Evolutionary conservation across 331 rosid genomes (phyloP), one percentile per base, ranked within the genome.

Genomic region (Malus hybrid): DNA sequence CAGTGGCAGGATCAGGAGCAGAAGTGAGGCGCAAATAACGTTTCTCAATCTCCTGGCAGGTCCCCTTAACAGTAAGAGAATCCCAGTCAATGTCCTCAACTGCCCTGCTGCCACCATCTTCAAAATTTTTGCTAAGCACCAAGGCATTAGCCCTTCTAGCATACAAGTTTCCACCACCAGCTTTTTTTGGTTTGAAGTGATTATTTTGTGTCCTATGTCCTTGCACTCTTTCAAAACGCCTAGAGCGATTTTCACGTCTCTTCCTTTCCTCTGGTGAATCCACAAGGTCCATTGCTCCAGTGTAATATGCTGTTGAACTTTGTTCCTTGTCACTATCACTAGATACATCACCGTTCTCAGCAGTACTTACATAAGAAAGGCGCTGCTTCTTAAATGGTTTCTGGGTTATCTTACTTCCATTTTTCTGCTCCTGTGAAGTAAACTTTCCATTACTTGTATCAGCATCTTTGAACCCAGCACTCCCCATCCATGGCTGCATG

Each of bases 41-140:
- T 82, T 92, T 95, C 84, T 95, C 99, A 85, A 92, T 89, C 85
- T 92, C 98, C 79, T 89, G 97, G 88, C 98, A 95, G 30, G 96
- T 90, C 81, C 99, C 99, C 90, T 92, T 95, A 57, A 95, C 96
- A 70, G 97, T 95, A 77, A 95, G 93, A 75, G 99, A 86, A 86
- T 95, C 99, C 99, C 99, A 95, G 82, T 95, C 98, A 83, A 95
- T 92, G 82, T 95, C 99, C 84, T 95, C 99, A 77, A 95, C 99
- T 76, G 99, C 99, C 82, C 89, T 84, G 84, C 80, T 81, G 68
- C 84, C 87, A 82, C 89, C 89, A 56, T 92, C 88, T 76, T 95
- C 99, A 81, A 92, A 83, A 76, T 46, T 86, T 81, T 88, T 90
- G 85, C 93, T 93, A 34, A 92, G 84, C 48, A 86, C 92, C 88